Base-by-base conservation (phyloP, 139 green algal species). In the Yamagishiella unicocca region DNA sequence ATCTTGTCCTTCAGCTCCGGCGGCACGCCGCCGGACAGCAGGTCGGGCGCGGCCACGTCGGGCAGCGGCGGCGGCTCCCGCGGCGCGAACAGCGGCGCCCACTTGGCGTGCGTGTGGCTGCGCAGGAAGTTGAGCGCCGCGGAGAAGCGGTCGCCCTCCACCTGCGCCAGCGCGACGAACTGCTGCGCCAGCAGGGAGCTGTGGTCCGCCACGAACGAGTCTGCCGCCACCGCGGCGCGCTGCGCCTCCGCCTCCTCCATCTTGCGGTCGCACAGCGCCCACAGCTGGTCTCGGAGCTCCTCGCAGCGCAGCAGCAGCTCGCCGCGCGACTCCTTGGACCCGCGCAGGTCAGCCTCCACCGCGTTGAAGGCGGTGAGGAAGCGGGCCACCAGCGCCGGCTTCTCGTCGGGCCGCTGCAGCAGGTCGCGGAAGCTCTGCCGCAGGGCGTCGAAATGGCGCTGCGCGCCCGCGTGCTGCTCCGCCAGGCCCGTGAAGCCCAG, bases 271-370 rank as follows among this genome's bases (percentile, higher is more conserved):
- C 94, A 96, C 35, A 96, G 35, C 21, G 92, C 92, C 95, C 95
- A 97, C 54, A 97, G 90, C 25, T 83, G 74, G 31, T 97, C 95
- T 2, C 94, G 92, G 85, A 96, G 92, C 91, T 97, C 95, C 74
- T 96, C 93, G 46, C 79, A 80, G 55, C 94, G 92, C 85, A 97
- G 88, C 92, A 95, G 83, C 82, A 96, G 90, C 93, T 97, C 94
- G 25, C 72, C 93, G 79, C 94, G 92, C 1, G 91, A 67, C 50
- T 93, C 90, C 75, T 85, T 88, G 61, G 77, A 82, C 33, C 72
- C 75, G 42, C 74, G 75, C 84, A 94, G 71, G 64, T 97, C 95
- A 10, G 92, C 46, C 67, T 96, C 94, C 50, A 97, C 68, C 7
- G 78, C 86, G 79, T 96, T 96, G 92, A 96, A 97, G 7, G 75